These are phyloP conservation scores for Aspergillus spinulosporus DNA, from an alignment of 2,329 filamentous ascomycete genomes.

Conservation along the genomic window DNA sequence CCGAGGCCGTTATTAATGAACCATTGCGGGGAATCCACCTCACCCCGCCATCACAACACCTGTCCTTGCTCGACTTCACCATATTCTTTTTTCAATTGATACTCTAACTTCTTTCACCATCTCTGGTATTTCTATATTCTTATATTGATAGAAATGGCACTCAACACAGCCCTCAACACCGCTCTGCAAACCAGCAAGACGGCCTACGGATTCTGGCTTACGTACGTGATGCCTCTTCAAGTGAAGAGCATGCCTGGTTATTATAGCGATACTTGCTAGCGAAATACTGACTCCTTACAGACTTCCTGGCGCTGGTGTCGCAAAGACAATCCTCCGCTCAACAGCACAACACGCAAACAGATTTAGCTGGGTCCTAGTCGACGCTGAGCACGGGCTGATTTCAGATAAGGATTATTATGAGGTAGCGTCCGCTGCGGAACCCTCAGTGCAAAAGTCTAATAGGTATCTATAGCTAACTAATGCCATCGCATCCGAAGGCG, in stretches of 20 bases:
- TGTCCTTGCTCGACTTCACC: background rate
- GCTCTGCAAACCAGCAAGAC: constrained; percentile 18
- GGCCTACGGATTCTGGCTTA: constrained; percentile 39
- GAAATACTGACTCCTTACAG: constrained; percentile 14
- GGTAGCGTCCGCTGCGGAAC: constrained; percentile 15
- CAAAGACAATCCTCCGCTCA: constrained; percentile 36
- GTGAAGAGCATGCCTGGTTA: background rate
- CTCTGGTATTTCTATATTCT: background rate
- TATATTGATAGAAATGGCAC: constrained; percentile 14
- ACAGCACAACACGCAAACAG: constrained; percentile 21
- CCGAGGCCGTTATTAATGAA: background rate
- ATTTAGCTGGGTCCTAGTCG: constrained; percentile 42
- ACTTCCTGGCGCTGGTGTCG: constrained; percentile 32
- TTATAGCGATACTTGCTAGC: background rate
- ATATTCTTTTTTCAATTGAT: no score
- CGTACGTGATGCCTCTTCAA: constrained; percentile 27
- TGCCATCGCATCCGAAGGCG: constrained; percentile 39
- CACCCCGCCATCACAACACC: background rate
- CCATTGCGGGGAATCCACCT: background rate
- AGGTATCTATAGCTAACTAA: constrained; percentile 25
- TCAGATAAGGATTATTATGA: constrained; percentile 42
- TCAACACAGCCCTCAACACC: constrained; percentile 20
- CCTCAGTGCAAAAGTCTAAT: no score
- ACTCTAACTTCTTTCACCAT: background rate
- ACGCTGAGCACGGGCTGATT: constrained; percentile 44